A percentile compares a stretch with the other conserved stretches of the same genome.
These are phyloP conservation scores for Oxalis stricta DNA, from an alignment of 441 rosid genomes.

Conservation along the genomic window DNA sequence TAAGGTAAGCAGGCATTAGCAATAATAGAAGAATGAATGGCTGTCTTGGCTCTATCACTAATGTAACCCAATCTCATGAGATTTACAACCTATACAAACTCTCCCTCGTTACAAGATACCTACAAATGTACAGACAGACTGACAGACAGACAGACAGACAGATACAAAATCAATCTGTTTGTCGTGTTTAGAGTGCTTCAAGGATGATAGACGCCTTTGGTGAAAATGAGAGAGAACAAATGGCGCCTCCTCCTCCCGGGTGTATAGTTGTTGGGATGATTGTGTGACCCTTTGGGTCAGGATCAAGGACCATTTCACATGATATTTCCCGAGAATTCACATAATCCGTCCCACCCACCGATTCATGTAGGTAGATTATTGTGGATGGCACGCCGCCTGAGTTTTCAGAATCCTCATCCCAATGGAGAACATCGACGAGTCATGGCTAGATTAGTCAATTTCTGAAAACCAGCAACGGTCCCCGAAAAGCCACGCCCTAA, in stretches of 20 bases:
- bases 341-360: conserved; percentile 99
- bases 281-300: conserved; percentile 99
- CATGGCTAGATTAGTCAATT: conserved; percentile 97
- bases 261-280: conserved; percentile 98
- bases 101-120: too few species aligned
- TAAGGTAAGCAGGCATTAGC: too few species aligned
- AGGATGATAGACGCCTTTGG: conserved; percentile 80
- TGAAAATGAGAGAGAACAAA: conserved; percentile 95
- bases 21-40: too few species aligned
- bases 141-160: too few species aligned
- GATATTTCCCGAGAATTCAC: conserved; percentile 99
- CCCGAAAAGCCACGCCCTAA: conserved; percentile 99
- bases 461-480: conserved; percentile 86
- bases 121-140: too few species aligned
- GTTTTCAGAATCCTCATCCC: conserved; percentile 99
- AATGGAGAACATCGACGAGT: conserved; percentile 90
- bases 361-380: conserved; percentile 95
- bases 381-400: conserved; percentile 93
- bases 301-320: conserved; percentile 99
- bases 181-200: conserved; percentile 78
- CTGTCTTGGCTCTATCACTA: too few species aligned
- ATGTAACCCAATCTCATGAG: too few species aligned
- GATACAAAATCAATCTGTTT: too few species aligned
- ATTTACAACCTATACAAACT: too few species aligned
- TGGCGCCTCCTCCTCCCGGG: conserved; percentile 99